Evolutionary conservation across 2,329 filamentous ascomycete genomes (phyloP).

Genomic region (Dactylellina cionopaga): DNA sequence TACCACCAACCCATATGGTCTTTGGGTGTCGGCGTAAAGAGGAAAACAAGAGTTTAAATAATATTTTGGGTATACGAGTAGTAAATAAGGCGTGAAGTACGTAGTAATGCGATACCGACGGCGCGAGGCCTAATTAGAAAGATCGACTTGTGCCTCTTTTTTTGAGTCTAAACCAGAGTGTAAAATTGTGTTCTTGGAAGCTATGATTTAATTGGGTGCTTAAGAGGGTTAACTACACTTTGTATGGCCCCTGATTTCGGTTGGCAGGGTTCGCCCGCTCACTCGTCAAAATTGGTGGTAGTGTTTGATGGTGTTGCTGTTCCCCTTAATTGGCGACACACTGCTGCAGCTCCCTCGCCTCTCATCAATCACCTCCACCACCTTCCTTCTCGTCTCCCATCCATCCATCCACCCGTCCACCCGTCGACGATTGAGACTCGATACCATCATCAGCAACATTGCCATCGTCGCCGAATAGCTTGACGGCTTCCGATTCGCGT

Average conservation of each 20-base stretch:
- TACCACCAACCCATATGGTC: constrained; percentile 71
- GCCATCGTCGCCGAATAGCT: constrained; percentile 17
- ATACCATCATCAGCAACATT: constrained; percentile 7
- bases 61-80: neutral
- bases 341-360: constrained; percentile 44
- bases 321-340: constrained; percentile 53
- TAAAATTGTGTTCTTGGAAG: neutral
- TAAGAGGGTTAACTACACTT: too few relatives aligned
- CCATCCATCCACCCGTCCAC: constrained; percentile 38
- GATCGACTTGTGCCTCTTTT: too few relatives aligned
- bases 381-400: constrained; percentile 50
- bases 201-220: constrained; percentile 37
- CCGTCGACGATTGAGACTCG: constrained; percentile 37
- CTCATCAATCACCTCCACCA: constrained; percentile 51
- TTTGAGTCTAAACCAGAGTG: neutral
- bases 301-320: constrained; percentile 31
- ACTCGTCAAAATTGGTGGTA: constrained; percentile 43
- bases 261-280: constrained; percentile 39
- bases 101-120: too few relatives aligned
- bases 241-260: constrained; percentile 47
- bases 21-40: constrained; percentile 64
- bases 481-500: constrained; percentile 30
- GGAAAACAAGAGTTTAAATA: neutral
- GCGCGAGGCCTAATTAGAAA: too few relatives aligned
- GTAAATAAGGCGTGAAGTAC: neutral